phyloP scores from a whole-genome alignment of 176 grass and related monocot species.

The Carex cristatella region DNA sequence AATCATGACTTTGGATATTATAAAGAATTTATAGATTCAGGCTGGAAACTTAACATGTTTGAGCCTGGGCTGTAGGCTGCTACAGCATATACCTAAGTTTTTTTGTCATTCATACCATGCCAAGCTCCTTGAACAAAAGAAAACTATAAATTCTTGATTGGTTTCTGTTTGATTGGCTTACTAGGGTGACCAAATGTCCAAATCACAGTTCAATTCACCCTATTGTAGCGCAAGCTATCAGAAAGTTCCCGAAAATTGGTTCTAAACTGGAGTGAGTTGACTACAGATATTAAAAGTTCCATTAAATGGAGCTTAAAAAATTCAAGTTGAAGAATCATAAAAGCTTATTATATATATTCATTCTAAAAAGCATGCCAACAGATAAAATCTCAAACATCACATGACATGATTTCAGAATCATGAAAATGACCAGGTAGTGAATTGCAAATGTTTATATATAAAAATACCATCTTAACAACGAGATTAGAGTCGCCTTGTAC shows the following conservation, averaged over 20 bases:
- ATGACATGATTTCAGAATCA: not conserved
- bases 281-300: not conserved
- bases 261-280: not conserved
- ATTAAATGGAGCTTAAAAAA: conserved; percentile 11
- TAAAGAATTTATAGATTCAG: not conserved
- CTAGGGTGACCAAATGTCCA: not conserved
- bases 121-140: not conserved
- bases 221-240: not conserved
- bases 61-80: not conserved
- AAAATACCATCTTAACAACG: conserved; percentile 61
- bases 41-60: not conserved
- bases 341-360: not conserved
- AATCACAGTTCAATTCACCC: not conserved
- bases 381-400: not conserved
- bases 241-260: not conserved
- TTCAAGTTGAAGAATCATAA: not conserved
- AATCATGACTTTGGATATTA: not conserved
- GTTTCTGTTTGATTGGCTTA: not conserved
- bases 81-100: not conserved
- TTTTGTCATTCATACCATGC: not conserved
- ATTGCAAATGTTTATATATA: not conserved
- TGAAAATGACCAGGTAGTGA: conserved; percentile 7
- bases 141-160: not conserved
- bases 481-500: conserved; percentile 73
- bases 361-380: not conserved